phyloP scores from a whole-genome alignment of 2,329 filamentous ascomycete genomes.

The Cladobotryum protrusum region DNA sequence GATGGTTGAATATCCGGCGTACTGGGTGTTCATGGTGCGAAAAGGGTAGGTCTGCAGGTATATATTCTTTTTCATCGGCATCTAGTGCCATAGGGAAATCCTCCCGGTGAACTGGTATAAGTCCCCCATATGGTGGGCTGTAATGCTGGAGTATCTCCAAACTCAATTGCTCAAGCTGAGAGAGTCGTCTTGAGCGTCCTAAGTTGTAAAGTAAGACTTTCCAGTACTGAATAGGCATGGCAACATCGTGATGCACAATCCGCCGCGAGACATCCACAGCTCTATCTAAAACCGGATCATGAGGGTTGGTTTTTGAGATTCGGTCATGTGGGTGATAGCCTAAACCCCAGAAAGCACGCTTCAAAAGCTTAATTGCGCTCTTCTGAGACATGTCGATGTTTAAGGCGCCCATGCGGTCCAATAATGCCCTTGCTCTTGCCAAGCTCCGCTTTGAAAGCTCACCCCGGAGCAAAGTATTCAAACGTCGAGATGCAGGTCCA shows the following conservation, averaged over 20 bases:
- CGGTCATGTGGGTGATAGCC: slow-evolving; percentile 20
- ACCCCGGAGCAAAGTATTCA: slow-evolving; percentile 18
- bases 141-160: slow-evolving; percentile 38
- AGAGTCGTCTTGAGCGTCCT: slow-evolving; percentile 36
- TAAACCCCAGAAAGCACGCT: slow-evolving; percentile 21
- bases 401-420: slow-evolving; percentile 29
- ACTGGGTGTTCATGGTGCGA: slow-evolving; percentile 40
- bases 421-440: slow-evolving; percentile 19
- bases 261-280: slow-evolving; percentile 25
- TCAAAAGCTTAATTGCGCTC: slow-evolving; percentile 22
- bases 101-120: slow-evolving; percentile 37
- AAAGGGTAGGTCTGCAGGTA: slow-evolving; percentile 36
- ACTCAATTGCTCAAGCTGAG: slow-evolving; percentile 39
- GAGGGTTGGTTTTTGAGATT: slow-evolving; percentile 1
- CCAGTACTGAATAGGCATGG: slow-evolving; percentile 35
- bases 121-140: slow-evolving; percentile 20
- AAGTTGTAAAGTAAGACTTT: slow-evolving; percentile 38
- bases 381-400: slow-evolving; percentile 22
- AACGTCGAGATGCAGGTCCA: slow-evolving; percentile 16
- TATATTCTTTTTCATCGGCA: slow-evolving; percentile 17
- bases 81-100: slow-evolving; percentile 32
- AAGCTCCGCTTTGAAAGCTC: slow-evolving; percentile 15
- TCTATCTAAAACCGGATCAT: slow-evolving; percentile 22
- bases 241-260: slow-evolving; percentile 25
- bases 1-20: slow-evolving; percentile 37